Conservation (phyloP, 495 filamentous ascomycete species). For the Jackrogersella minutella region DNA sequence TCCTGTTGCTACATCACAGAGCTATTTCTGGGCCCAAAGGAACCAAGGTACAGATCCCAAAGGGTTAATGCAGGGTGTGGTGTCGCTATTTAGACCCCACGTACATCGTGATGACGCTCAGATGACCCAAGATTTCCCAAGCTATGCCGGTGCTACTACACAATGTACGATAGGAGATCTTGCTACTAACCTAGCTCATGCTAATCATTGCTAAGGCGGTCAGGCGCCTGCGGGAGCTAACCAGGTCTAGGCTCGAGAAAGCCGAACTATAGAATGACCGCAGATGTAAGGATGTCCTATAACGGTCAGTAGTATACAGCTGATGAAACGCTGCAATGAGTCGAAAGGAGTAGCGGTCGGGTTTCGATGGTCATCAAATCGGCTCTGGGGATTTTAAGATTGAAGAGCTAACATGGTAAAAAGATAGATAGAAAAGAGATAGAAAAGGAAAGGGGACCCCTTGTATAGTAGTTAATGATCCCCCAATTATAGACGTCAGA, state of each 20-base stretch:
- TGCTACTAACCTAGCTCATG: constrained; percentile 24
- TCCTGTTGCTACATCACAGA: constrained; percentile 29
- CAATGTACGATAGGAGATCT: constrained; percentile 42
- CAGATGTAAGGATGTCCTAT: constrained; percentile 27
- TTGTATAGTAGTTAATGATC: background rate
- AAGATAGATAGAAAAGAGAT: background rate
- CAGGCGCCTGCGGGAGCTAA: constrained; percentile 36
- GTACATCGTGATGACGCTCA: constrained; percentile 41
- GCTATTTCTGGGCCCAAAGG: constrained; percentile 36
- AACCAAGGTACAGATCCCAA: constrained; percentile 22
- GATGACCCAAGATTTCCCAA: constrained; percentile 43
- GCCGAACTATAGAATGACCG: constrained; percentile 41
- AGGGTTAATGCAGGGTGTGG: constrained; percentile 28
- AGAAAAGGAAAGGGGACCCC: background rate
- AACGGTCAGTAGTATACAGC: constrained; percentile 25
- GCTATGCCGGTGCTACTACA: constrained; percentile 24
- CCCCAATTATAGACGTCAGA: constrained; percentile 4
- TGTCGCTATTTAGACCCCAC: constrained; percentile 39
- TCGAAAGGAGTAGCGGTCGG: constrained; percentile 29
- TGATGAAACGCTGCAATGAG: constrained; percentile 31
- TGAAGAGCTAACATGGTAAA: constrained; percentile 12
- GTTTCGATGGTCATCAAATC: background rate
- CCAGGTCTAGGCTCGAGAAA: constrained; percentile 35
- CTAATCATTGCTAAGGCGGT: constrained; percentile 40
- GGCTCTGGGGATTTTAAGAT: background rate